Base-by-base conservation (phyloP, 2,329 filamentous ascomycete species). In the Aspergillus piperis region DNA sequence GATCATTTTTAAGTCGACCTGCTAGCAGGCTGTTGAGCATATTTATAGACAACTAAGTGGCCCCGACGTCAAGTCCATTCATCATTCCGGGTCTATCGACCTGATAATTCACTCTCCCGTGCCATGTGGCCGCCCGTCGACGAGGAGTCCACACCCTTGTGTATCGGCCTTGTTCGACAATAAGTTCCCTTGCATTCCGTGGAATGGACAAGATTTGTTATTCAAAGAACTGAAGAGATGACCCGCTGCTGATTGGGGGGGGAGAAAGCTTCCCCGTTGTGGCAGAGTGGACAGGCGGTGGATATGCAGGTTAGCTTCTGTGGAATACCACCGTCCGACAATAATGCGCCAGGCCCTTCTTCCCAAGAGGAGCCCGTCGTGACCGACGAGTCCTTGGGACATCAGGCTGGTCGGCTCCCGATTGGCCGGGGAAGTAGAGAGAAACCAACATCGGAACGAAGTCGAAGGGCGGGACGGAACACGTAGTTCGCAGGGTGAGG, bases 51-150 rank as follows among this genome's bases (percentile, higher is more conserved):
- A 30, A 50, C 17, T 30, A 13, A 36, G 50, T 32, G 23, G 8
- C 21, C 23, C 19, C 21, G 17, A 54, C 50, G 4, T 47, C 25
- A 41, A 36, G 39, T 44, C 44, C 25, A 42, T 10, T 44, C n/a
- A 42, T 19, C 11, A n/a, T 21, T 55, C 27, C 25, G 53, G 39
- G 39, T 23, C 41, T 13, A 19, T 55, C 41, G 39, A 55, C 41
- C 25, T 47, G 25, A 44, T 32, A 55, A 55, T 55, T 47, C 25
- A 47, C n/a, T 21, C 32, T 36, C 32, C 53, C 53, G 39, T 55
- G 53, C 53, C 53, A 55, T 55, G 53, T 55, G 53, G 53, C 53
- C 53, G 53, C 53, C 53, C 25, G 32, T 44, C 53, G 25, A 55
- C 30, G 53, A 47, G 7, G 53, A 42, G 41, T 32, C 41, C 39